Conservation (phyloP, 495 filamentous ascomycete genomes). For the Hypoxylon rickii region DNA sequence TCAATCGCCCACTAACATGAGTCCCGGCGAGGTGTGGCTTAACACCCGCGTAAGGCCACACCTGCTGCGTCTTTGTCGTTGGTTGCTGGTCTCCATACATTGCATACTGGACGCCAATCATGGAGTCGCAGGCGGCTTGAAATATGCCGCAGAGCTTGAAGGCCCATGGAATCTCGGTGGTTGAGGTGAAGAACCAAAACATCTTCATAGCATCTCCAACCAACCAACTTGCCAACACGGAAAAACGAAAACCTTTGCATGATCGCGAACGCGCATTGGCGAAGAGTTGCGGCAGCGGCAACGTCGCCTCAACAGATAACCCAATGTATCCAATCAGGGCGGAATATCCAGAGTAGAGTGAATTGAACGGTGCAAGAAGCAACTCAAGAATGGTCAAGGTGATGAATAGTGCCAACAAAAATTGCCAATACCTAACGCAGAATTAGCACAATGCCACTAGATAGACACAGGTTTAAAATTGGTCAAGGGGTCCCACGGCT, state of each 20-base stretch:
- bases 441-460: too few relatives aligned
- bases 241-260: conserved; percentile 88
- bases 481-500: conserved; percentile 68
- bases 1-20: conserved; percentile 36
- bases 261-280: conserved; percentile 76
- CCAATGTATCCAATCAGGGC: conserved; percentile 76
- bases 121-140: conserved; percentile 83
- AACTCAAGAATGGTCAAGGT: conserved; percentile 71
- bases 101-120: conserved; percentile 83
- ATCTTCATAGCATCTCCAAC: conserved; percentile 94
- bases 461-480: too few relatives aligned
- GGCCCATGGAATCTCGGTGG: conserved; percentile 74
- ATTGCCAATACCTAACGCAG: conserved; percentile 78
- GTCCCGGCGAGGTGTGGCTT: conserved; percentile 21
- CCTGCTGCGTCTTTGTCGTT: conserved; percentile 34
- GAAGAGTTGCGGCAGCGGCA: conserved; percentile 88
- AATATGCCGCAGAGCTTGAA: conserved; percentile 94
- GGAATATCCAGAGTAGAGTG: conserved; percentile 68
- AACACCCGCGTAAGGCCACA: conserved; percentile 25
- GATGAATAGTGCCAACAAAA: conserved; percentile 72
- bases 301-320: conserved; percentile 85
- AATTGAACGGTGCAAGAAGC: conserved; percentile 63
- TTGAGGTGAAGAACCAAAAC: conserved; percentile 84
- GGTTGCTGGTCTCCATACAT: conserved; percentile 69
- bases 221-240: conserved; percentile 86